A percentile compares a stretch with the other conserved stretches of the same genome.
Conservation (phyloP, 208 protist genomes). For the Zelonia costaricensis region DNA sequence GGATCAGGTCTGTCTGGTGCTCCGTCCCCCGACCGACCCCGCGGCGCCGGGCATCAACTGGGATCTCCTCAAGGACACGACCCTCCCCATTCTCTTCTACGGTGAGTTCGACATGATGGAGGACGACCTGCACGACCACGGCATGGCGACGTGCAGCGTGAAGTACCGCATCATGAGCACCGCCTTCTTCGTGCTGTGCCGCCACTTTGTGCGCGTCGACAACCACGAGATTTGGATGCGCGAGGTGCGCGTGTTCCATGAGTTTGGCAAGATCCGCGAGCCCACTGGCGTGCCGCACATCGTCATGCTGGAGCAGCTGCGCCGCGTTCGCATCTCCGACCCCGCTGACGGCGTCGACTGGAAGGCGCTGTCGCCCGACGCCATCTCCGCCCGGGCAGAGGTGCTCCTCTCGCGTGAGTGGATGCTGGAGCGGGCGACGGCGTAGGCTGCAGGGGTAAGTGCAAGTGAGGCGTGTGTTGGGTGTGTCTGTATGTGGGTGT, state of each 20-base stretch:
- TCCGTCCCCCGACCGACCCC: conserved; percentile 16
- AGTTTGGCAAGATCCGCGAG: conserved; percentile 45
- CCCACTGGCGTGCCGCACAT: conserved; percentile 43
- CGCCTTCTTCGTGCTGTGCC: conserved; percentile 78
- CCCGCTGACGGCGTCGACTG: conserved; percentile 33
- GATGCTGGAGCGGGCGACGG: conserved; percentile 20
- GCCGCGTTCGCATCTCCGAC: conserved; percentile 27
- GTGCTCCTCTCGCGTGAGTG: conserved; percentile 33
- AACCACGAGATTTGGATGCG: conserved; percentile 61
- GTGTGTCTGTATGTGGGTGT: neutral
- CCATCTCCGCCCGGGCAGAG: conserved; percentile 31
- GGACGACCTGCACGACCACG: conserved; percentile 85
- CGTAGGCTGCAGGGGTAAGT: too few relatives aligned
- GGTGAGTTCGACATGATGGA: conserved; percentile 76
- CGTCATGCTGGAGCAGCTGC: conserved; percentile 64
- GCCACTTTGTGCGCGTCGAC: conserved; percentile 75
- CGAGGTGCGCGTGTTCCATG: conserved; percentile 78
- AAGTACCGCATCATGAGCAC: conserved; percentile 74
- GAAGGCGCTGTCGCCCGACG: conserved; percentile 33
- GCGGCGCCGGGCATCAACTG: conserved; percentile 68
- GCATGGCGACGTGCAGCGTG: conserved; percentile 59
- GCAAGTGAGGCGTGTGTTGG: too few relatives aligned
- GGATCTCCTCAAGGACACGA: conserved; percentile 64
- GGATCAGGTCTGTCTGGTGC: conserved; percentile 19
- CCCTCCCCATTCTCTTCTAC: conserved; percentile 70